Evolutionary conservation across 1,139 yeast species (phyloP).

Genomic region (Candida labiduridarum): DNA sequence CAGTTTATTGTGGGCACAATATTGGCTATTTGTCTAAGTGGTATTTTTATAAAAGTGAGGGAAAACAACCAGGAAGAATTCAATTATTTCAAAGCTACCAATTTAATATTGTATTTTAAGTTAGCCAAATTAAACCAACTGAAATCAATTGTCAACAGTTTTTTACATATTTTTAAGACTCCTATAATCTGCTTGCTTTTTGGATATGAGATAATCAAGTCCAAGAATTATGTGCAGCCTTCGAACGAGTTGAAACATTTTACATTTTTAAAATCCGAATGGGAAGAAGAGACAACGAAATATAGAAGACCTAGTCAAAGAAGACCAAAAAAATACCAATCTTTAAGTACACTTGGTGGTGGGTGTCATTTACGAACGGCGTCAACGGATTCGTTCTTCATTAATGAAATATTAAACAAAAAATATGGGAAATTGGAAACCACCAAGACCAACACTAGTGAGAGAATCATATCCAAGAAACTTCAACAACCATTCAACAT

Average conservation of each 20-base stretch:
- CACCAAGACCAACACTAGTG: conserved; percentile 7
- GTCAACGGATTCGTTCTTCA: conserved; percentile 38
- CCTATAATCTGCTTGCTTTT: conserved; percentile 40
- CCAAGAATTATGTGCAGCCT: conserved; percentile 19
- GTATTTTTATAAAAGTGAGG: conserved; percentile 43
- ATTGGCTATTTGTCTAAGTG: conserved; percentile 57
- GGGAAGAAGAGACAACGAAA: conserved; percentile 16
- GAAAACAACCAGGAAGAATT: conserved; percentile 45
- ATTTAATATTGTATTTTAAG: conserved; percentile 37
- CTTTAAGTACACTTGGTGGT: conserved; percentile 32
- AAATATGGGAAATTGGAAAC: conserved; percentile 22
- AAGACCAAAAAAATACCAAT: conserved; percentile 19
- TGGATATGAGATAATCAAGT: conserved; percentile 32
- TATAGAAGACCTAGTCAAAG: conserved; percentile 15
- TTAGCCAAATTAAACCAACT: conserved; percentile 20
- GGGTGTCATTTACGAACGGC: conserved; percentile 33
- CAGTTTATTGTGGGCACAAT: conserved; percentile 62
- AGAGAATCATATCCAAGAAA: conserved; percentile 6
- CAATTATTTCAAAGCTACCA: conserved; percentile 43
- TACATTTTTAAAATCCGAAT: conserved; percentile 31
- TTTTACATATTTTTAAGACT: conserved; percentile 30
- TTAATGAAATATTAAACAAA: conserved; percentile 31
- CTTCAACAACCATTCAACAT: conserved; percentile 5
- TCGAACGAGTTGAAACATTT: conserved; percentile 32
- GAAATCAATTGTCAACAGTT: conserved; percentile 10